Conservation (phyloP, 2,329 filamentous ascomycete species). For the Colletotrichum caudatum region DNA sequence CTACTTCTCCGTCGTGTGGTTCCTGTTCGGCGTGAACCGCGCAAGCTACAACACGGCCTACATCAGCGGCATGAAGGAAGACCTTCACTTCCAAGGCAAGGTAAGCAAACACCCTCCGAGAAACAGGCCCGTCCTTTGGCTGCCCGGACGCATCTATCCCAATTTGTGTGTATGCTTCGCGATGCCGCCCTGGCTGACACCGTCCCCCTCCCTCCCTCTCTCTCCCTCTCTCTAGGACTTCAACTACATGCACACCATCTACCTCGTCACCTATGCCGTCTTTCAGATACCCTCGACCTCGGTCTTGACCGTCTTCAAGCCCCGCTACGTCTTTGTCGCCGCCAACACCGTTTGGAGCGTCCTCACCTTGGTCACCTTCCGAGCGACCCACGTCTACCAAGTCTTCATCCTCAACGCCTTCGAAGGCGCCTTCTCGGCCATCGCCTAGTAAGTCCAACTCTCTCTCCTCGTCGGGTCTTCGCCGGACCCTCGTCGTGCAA, state of each 20-base stretch:
- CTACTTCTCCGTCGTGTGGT: conserved; percentile 62
- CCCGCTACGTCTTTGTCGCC: conserved; percentile 44
- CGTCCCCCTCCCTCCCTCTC: too few species aligned
- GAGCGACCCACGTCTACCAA: conserved; percentile 57
- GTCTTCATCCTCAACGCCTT: conserved; percentile 58
- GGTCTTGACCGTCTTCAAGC: conserved; percentile 42
- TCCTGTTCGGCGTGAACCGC: conserved; percentile 59
- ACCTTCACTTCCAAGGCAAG: conserved; percentile 53
- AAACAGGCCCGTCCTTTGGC: not conserved
- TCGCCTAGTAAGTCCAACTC: conserved; percentile 52
- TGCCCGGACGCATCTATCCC: too few species aligned
- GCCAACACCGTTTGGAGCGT: conserved; percentile 59
- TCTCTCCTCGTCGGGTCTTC: accelerated
- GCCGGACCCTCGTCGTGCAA: not conserved
- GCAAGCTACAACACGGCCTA: conserved; percentile 58
- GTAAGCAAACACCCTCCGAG: not conserved
- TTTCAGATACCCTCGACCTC: conserved; percentile 59
- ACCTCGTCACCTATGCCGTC: conserved; percentile 57
- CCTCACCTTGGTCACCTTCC: conserved; percentile 57
- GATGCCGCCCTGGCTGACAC: conserved; percentile 2
- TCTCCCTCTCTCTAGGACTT: conserved; percentile 45
- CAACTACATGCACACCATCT: conserved; percentile 53
- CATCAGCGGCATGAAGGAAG: conserved; percentile 57
- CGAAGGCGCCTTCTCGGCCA: conserved; percentile 58
- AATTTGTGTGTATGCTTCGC: not conserved